These are phyloP conservation scores for Cadophora sp. DNA, from an alignment of 2,329 filamentous ascomycete genomes.

Conservation along the genomic window DNA sequence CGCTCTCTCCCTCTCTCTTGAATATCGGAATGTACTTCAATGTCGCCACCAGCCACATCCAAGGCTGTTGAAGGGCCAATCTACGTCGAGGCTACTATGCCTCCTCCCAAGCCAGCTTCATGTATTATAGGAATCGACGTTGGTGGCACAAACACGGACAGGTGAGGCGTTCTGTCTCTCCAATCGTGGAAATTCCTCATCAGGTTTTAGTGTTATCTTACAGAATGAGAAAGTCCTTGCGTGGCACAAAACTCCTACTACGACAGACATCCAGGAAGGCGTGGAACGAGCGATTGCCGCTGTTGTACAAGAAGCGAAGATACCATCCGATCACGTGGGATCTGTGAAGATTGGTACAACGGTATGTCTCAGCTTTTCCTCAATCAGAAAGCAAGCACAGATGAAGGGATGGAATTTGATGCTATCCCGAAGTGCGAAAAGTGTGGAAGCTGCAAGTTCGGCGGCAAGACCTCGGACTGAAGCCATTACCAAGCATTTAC, in stretches of 20 bases:
- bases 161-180: conserved; percentile 18
- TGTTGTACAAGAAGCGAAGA: conserved; percentile 48
- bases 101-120: conserved; percentile 34
- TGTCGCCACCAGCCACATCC: conserved; percentile 20
- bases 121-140: conserved; percentile 55
- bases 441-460: neutral
- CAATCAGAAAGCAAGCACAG: neutral
- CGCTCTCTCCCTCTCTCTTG: conserved; percentile 8
- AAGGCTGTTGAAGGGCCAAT: conserved; percentile 15
- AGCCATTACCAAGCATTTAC: conserved; percentile 10
- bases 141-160: conserved; percentile 63
- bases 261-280: conserved; percentile 56
- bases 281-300: conserved; percentile 54
- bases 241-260: conserved; percentile 57
- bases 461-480: conserved; percentile 16
- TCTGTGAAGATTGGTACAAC: conserved; percentile 55
- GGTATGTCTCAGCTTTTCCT: conserved; percentile 29
- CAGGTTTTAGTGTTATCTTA: conserved; percentile 32
- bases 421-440: neutral
- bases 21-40: conserved; percentile 20
- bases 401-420: neutral
- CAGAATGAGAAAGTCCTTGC: conserved; percentile 43
- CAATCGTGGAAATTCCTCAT: neutral
- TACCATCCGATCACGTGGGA: conserved; percentile 49
- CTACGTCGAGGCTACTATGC: conserved; percentile 27